Conservation (phyloP, 2,329 filamentous ascomycete genomes). For the Parastagonospora nodorum region DNA sequence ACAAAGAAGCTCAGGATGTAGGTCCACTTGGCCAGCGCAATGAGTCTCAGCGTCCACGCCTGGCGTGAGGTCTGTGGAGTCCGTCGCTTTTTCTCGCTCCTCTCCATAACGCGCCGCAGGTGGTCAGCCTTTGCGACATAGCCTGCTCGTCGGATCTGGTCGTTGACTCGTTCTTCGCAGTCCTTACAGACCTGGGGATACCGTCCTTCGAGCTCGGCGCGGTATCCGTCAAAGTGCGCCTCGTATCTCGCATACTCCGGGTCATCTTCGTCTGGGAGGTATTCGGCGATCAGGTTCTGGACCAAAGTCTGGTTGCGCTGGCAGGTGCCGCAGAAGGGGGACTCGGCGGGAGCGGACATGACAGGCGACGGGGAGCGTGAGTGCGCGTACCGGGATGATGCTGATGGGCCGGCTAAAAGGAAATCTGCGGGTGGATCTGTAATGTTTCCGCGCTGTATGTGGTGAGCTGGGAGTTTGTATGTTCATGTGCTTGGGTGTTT, state of each 20-base stretch:
- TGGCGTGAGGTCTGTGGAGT: conserved; percentile 42
- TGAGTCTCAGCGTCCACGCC: conserved; percentile 50
- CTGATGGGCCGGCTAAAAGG: conserved; percentile 26
- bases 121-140: conserved; percentile 87
- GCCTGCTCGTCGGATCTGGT: conserved; percentile 70
- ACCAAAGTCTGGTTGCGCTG: conserved; percentile 87
- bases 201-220: conserved; percentile 73
- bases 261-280: conserved; percentile 69
- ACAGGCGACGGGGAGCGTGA: conserved; percentile 34
- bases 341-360: conserved; percentile 34
- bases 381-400: conserved; percentile 26
- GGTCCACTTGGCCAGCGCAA: conserved; percentile 51
- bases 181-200: conserved; percentile 88
- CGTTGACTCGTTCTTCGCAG: conserved; percentile 76
- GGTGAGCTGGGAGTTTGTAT: conserved; percentile 17
- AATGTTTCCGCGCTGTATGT: conserved; percentile 78
- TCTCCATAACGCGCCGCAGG: conserved; percentile 74
- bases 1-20: conserved; percentile 48
- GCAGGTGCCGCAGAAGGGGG: conserved; percentile 75
- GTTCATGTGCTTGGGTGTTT: conserved; percentile 16
- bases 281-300: conserved; percentile 76
- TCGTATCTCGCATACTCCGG: conserved; percentile 73
- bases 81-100: conserved; percentile 42
- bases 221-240: conserved; percentile 71
- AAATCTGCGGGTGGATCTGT: conserved; percentile 76